A percentile compares a stretch with the other conserved stretches of the same genome.
These are phyloP conservation scores for Chaetomidium leptoderma DNA, from an alignment of 495 filamentous ascomycete species.

Conservation along the genomic window DNA sequence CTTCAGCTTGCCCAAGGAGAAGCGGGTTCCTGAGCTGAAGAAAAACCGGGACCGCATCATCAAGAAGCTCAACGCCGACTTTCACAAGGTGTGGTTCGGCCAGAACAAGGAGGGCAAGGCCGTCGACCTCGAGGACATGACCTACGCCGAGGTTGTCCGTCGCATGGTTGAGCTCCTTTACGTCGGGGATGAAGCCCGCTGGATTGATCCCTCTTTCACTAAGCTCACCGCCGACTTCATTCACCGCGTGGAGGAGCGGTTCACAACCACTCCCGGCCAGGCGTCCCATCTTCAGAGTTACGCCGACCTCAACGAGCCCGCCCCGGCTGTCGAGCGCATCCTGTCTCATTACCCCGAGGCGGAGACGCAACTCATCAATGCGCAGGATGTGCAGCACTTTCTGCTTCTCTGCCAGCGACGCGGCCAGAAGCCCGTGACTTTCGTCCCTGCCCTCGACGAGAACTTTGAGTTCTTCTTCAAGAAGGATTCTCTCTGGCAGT, in stretches of 20 bases:
- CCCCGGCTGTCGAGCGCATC: conserved; percentile 68
- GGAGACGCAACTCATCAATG: conserved; percentile 87
- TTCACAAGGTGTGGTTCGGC: conserved; percentile 98
- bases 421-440: conserved; percentile 93
- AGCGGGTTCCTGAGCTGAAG: conserved; percentile 85
- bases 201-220: conserved; percentile 84
- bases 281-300: conserved; percentile 71
- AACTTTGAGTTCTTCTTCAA: conserved; percentile 99
- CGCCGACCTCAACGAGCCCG: conserved; percentile 79
- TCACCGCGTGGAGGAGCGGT: conserved; percentile 90
- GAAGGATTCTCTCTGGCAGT: conserved; percentile 99
- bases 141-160: conserved; percentile 84
- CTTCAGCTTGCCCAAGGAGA: conserved; percentile 92
- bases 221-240: conserved; percentile 91
- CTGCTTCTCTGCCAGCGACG: conserved; percentile 86
- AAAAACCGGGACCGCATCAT: conserved; percentile 94
- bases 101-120: conserved; percentile 76
- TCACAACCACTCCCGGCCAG: conserved; percentile 61
- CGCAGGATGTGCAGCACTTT: conserved; percentile 96
- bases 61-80: conserved; percentile 95
- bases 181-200: conserved; percentile 85
- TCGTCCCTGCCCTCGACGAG: conserved; percentile 88
- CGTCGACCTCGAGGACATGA: conserved; percentile 97
- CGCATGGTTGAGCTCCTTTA: conserved; percentile 97
- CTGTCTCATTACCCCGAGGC: conserved; percentile 79